Conservation (phyloP, 2,329 filamentous ascomycete genomes). For the Trichoderma endophyticum region DNA sequence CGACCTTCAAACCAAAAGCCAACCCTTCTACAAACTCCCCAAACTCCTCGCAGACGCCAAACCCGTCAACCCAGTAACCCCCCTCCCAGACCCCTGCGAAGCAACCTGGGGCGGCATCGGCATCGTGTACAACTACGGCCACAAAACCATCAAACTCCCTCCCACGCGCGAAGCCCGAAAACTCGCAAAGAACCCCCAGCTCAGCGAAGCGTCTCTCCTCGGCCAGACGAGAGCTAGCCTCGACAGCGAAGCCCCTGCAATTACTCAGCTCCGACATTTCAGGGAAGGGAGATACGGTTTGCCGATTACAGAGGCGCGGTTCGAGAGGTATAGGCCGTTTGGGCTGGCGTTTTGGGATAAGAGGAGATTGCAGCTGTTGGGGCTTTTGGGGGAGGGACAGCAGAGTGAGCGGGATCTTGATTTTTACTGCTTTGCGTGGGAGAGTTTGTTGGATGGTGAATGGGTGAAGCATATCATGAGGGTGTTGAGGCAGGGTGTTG, state of each 20-base stretch:
- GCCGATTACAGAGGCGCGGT: not conserved
- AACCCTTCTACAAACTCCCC: not conserved
- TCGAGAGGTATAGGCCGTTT: constrained; percentile 21
- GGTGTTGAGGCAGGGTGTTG: not conserved
- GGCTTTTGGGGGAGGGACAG: not conserved
- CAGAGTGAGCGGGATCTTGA: not conserved
- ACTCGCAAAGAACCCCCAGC: not conserved
- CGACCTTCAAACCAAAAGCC: not conserved
- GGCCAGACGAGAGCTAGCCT: not conserved
- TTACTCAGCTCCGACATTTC: not conserved
- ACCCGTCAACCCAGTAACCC: not conserved
- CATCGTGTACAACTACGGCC: not conserved
- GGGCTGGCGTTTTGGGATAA: constrained; percentile 24
- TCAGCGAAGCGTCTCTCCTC: not conserved
- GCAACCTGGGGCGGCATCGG: not conserved
- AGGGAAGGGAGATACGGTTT: not conserved
- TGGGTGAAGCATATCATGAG: not conserved
- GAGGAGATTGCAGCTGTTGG: constrained; percentile 20
- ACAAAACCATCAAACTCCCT: not conserved
- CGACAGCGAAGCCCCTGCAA: not conserved
- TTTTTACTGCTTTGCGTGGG: constrained; percentile 12
- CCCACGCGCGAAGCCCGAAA: not conserved
- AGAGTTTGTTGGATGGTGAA: not conserved
- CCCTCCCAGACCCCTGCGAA: not conserved
- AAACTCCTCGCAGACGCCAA: not conserved